Evolutionary conservation across 345 rosid species (phyloP), one percentile per base, ranked within the genome.

Genomic region (Nephelium lappaceum): DNA sequence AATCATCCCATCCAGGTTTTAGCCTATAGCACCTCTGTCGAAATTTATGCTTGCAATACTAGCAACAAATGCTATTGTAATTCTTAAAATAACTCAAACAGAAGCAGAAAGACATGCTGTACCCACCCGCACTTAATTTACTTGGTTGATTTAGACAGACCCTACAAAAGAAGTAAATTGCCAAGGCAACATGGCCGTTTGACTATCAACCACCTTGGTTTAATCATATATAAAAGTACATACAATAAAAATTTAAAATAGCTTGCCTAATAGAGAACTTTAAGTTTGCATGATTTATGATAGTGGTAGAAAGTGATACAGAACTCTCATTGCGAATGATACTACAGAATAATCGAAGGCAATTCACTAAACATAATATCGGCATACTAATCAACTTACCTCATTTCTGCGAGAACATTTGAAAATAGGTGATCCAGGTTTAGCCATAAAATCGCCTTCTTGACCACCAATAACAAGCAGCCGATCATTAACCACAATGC

Each of bases 381-480:
- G 65, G 8, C 7, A 57, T 6, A 39, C 58, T 57, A 57, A 41
- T 45, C 55, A n/a, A 0, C 11, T 80, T 80, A 92, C 98, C 95
- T 95, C 98, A 82, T 85, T 85, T 80, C 98, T 91, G 0, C 95
- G 91, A 4, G 99, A 93, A 87, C 99, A 96, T 82, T 96, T 96
- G 89, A 94, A 96, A 80, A 94, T 91, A 23, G 99, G 94, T 5
- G 98, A 96, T 88, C 98, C 98, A 64, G 98, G 98, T 87, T 93
- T 93, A 14, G 99, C 99, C 99, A 95, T 93, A 85, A 93, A 95
- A 88, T 95, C 99, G 79, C 99, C 99, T 83, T 95, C 99, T 86
- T 95, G 99, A 73, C 99, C 99, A 49, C 98, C 99, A 74, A 93
- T 81, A 62, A 95, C 92, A 77, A 83, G 83, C 76, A 95, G 93